These are phyloP conservation scores for Cucumis melo DNA, from an alignment of 306 rosid genomes.

Conservation along the genomic window DNA sequence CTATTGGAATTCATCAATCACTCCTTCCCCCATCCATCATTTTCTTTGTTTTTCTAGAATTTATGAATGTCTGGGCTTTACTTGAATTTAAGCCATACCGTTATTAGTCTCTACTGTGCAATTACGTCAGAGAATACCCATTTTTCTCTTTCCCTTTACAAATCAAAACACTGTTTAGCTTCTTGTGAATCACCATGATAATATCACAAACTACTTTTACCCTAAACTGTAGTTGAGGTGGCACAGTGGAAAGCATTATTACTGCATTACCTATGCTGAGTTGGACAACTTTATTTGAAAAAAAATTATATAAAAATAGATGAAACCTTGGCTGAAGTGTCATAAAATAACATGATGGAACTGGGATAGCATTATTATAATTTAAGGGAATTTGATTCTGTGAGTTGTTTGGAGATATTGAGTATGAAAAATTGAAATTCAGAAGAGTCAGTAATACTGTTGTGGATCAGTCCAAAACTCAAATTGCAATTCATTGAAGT, in stretches of 20 bases:
- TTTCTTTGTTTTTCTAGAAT: not conserved
- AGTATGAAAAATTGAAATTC: not conserved
- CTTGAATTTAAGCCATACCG: constrained; percentile 2
- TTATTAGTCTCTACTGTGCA: not conserved
- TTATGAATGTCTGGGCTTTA: constrained; percentile 1
- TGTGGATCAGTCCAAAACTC: not conserved
- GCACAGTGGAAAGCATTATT: not conserved
- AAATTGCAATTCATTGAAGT: not conserved
- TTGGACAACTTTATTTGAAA: not conserved
- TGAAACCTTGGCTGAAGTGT: not conserved
- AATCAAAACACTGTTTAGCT: not conserved
- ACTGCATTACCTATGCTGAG: not conserved
- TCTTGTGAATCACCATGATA: not conserved
- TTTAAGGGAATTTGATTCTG: not conserved
- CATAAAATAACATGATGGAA: not conserved
- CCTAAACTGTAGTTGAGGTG: not conserved
- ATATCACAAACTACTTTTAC: not conserved
- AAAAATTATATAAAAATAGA: not conserved
- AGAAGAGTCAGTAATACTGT: not conserved
- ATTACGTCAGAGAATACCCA: constrained; percentile 1
- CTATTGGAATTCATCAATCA: not conserved
- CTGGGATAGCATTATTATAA: not conserved
- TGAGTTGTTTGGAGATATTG: not conserved
- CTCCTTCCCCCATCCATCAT: not conserved
- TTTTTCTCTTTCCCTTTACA: not conserved